Evolutionary conservation across 352 stramenopile genomes (phyloP).

Genomic region (Elongisporangium prolatum): DNA sequence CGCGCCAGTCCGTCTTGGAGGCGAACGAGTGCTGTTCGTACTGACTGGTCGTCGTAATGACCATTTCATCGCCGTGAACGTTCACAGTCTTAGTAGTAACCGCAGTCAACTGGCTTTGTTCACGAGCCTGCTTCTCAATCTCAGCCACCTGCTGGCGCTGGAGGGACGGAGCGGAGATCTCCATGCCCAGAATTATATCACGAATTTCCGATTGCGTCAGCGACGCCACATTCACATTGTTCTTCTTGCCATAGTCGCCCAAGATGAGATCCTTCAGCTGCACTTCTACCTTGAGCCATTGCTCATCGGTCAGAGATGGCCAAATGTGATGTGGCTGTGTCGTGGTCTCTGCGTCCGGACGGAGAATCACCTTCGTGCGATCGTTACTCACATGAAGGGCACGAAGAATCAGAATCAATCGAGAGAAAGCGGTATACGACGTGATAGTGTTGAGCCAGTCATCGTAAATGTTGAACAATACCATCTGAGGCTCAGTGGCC

Average conservation of each 20-base stretch:
- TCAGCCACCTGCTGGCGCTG: slow-evolving; percentile 99
- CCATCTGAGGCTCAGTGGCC: slow-evolving; percentile 99
- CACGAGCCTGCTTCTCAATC: slow-evolving; percentile 98
- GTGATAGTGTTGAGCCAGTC: slow-evolving; percentile 99
- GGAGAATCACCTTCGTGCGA: slow-evolving; percentile 95
- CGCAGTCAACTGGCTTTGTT: slow-evolving; percentile 97
- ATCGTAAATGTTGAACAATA: slow-evolving; percentile 99
- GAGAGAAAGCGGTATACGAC: slow-evolving; percentile 99
- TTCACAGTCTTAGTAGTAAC: slow-evolving; percentile 99
- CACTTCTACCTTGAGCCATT: slow-evolving; percentile 99
- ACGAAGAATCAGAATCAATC: slow-evolving; percentile 98
- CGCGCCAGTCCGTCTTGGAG: slow-evolving; percentile 99
- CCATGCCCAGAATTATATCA: slow-evolving; percentile 99
- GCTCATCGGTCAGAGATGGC: slow-evolving; percentile 98
- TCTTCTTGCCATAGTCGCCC: slow-evolving; percentile 99
- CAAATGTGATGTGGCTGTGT: slow-evolving; percentile 99
- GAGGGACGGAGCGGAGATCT: slow-evolving; percentile 98
- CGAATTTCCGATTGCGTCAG: slow-evolving; percentile 99
- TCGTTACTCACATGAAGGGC: slow-evolving; percentile 97
- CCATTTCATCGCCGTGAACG: slow-evolving; percentile 99
- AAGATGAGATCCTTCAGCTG: slow-evolving; percentile 99
- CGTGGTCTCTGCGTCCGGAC: slow-evolving; percentile 97
- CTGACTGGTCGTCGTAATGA: slow-evolving; percentile 98
- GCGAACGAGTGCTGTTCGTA: slow-evolving; percentile 99
- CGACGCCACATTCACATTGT: slow-evolving; percentile 99